Conservation (phyloP, 176 grass and related monocot species). For the Carex pumila region DNA sequence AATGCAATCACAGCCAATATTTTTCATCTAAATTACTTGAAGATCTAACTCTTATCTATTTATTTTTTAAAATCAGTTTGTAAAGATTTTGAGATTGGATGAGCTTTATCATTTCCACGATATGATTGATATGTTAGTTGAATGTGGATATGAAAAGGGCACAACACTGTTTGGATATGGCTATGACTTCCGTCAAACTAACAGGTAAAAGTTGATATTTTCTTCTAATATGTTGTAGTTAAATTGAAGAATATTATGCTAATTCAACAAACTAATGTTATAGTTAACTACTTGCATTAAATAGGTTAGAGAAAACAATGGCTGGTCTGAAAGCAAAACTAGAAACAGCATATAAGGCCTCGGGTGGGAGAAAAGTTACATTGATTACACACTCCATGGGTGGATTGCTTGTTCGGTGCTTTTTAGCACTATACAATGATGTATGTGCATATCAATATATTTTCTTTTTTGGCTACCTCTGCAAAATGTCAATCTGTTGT, state of each 20-base stretch:
- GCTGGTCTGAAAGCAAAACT: constrained; percentile 76
- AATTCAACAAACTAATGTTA: neutral
- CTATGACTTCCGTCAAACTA: constrained; percentile 93
- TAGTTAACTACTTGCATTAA: constrained; percentile 2
- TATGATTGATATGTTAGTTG: constrained; percentile 88
- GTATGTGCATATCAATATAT: constrained; percentile 33
- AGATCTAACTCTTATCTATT: constrained; percentile 4
- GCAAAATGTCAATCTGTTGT: neutral
- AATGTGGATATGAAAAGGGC: constrained; percentile 84
- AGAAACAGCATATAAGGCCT: constrained; percentile 82
- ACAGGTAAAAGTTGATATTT: constrained; percentile 43
- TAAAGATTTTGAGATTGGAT: constrained; percentile 43
- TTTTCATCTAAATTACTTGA: neutral
- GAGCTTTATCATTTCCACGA: constrained; percentile 92
- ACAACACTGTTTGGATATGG: constrained; percentile 89
- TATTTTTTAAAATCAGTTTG: constrained; percentile 37
- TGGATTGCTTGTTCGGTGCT: constrained; percentile 79
- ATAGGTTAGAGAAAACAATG: constrained; percentile 80
- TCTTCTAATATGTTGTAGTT: neutral
- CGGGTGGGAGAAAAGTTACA: constrained; percentile 76
- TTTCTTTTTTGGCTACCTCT: neutral
- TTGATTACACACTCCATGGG: constrained; percentile 98
- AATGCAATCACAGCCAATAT: neutral
- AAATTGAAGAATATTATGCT: neutral
- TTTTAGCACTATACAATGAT: constrained; percentile 80